Evolutionary conservation across 345 rosid genomes (phyloP).

Genomic region (Dimocarpus longan): DNA sequence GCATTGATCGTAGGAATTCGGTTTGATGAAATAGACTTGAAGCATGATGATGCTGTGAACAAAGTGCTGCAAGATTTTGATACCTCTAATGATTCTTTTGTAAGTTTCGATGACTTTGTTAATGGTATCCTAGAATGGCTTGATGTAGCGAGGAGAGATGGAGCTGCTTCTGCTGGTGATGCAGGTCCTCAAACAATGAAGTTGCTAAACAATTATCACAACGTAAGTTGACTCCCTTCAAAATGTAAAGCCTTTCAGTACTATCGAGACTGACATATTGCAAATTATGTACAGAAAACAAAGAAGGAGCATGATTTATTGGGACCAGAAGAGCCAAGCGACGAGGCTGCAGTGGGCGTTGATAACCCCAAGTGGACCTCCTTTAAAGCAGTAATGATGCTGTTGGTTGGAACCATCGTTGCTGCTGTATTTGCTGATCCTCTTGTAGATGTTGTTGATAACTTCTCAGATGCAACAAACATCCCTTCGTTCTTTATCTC

Average conservation of each 20-base stretch:
- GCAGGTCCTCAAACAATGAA: conserved; percentile 47
- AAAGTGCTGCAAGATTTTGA: conserved; percentile 76
- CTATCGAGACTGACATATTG: neutral
- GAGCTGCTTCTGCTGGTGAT: conserved; percentile 37
- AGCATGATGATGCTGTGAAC: conserved; percentile 61
- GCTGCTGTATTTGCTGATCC: conserved; percentile 98
- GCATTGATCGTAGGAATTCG: conserved; percentile 77
- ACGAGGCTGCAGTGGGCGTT: conserved; percentile 55
- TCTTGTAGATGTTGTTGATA: conserved; percentile 87
- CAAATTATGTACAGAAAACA: conserved; percentile 57
- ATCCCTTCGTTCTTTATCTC: conserved; percentile 97
- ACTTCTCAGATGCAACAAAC: conserved; percentile 86
- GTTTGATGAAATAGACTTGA: conserved; percentile 76
- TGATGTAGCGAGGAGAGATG: conserved; percentile 42
- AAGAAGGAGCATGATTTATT: conserved; percentile 66
- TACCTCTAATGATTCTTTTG: conserved; percentile 34
- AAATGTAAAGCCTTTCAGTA: neutral
- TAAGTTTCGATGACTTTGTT: conserved; percentile 52
- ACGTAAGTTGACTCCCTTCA: conserved; percentile 39
- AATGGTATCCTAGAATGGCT: conserved; percentile 66
- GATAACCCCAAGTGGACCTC: conserved; percentile 56
- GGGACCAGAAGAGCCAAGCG: conserved; percentile 54
- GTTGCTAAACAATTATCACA: conserved; percentile 49
- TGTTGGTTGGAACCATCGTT: conserved; percentile 75
- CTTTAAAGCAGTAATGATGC: conserved; percentile 63